Evolutionary conservation across 2,329 filamentous ascomycete genomes (phyloP).

Genomic region (Alternaria postmessia): DNA sequence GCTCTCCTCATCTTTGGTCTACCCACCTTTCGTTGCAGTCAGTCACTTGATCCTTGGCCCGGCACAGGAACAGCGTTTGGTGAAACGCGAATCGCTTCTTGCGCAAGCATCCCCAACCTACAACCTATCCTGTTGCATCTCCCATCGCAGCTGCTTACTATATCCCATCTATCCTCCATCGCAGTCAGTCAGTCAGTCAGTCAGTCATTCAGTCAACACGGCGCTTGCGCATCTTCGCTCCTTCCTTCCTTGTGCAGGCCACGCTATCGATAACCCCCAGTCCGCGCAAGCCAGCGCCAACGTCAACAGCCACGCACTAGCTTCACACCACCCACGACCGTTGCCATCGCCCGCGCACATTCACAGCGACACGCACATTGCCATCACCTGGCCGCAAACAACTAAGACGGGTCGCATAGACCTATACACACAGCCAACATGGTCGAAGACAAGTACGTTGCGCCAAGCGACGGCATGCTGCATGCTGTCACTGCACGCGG

Average conservation of each 20-base stretch:
- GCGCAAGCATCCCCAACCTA: conserved; percentile 15
- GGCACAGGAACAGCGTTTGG: conserved; percentile 39
- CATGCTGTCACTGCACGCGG: background rate
- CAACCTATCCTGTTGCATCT: conserved; percentile 2
- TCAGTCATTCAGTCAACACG: background rate
- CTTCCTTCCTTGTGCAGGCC: conserved; percentile 4
- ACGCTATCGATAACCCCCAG: conserved; percentile 18
- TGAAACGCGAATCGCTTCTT: conserved; percentile 47
- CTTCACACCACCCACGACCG: conserved; percentile 6
- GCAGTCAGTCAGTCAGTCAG: background rate
- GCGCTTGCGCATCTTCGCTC: conserved; percentile 9
- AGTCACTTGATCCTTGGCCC: conserved; percentile 11
- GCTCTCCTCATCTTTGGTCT: background rate
- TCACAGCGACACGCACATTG: conserved; percentile 2
- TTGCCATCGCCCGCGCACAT: conserved; percentile 1
- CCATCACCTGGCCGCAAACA: conserved; percentile 8
- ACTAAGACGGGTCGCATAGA: conserved; percentile 16
- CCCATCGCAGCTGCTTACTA: conserved; percentile 1
- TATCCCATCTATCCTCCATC: background rate
- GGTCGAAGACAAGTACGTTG: conserved; percentile 54
- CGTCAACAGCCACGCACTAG: conserved; percentile 11
- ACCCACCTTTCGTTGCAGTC: conserved; percentile 16
- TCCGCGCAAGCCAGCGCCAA: conserved; percentile 7
- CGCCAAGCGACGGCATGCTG: conserved; percentile 4
- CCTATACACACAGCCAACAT: conserved; percentile 32